Conservation (phyloP, 805 yeast genomes). For the Wickerhamiella shivajii region DNA sequence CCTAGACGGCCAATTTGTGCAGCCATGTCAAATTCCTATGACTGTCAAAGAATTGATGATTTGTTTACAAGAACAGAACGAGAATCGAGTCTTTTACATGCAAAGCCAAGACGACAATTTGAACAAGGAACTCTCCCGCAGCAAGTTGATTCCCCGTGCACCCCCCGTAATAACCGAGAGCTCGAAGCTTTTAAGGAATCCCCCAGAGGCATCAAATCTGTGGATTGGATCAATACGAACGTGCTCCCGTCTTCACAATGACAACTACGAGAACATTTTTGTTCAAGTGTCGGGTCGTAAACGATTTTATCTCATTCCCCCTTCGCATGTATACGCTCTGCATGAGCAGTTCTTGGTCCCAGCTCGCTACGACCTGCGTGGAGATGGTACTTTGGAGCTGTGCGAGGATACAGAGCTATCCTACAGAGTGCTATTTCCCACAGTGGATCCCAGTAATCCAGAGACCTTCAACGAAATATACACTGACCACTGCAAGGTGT, state of each 20-base stretch:
- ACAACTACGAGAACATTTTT: conserved; percentile 28
- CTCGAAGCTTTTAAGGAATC: conserved; percentile 15
- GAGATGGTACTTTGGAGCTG: conserved; percentile 14
- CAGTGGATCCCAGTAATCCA: conserved; percentile 22
- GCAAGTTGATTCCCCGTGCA: conserved; percentile 1
- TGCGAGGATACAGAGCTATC: conserved; percentile 9
- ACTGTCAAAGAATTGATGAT: conserved; percentile 18
- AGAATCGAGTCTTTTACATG: conserved; percentile 21
- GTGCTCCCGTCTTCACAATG: conserved; percentile 25
- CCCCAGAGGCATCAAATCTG: conserved; percentile 26
- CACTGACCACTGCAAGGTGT: conserved; percentile 14
- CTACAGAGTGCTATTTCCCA: conserved; percentile 22
- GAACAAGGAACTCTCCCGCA: conserved; percentile 16
- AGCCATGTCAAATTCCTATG: conserved; percentile 20
- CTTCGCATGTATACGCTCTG: conserved; percentile 21
- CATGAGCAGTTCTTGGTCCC: conserved; percentile 21
- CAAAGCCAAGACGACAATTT: conserved; percentile 28
- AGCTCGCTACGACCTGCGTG: conserved; percentile 18
- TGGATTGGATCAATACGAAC: conserved; percentile 25
- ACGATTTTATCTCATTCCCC: conserved; percentile 25
- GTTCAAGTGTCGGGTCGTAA: conserved; percentile 25
- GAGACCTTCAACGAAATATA: conserved; percentile 9
- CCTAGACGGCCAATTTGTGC: conserved; percentile 20
- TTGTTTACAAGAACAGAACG: conserved; percentile 10
- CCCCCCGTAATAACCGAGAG: conserved; percentile 1